Percentiles rank a stretch among this genome's conserved stretches.
Conservation (phyloP, 805 yeast genomes). For the Barnettozyma siamensis region DNA sequence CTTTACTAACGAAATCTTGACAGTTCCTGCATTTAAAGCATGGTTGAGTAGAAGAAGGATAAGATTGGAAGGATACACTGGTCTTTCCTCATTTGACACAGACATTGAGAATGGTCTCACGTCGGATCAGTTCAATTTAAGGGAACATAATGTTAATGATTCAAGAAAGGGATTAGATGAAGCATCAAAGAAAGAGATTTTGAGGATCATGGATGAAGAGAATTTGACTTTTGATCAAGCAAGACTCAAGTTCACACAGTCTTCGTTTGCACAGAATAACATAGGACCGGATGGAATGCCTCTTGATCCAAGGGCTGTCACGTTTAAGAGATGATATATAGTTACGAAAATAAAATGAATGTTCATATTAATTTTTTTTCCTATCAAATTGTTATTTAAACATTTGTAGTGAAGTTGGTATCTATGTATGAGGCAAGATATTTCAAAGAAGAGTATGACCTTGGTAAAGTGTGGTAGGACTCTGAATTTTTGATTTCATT, state of each 20-base stretch:
- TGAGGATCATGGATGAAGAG: conserved; percentile 46
- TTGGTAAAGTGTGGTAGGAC: conserved; percentile 17
- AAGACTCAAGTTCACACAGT: conserved; percentile 44
- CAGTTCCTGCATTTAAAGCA: conserved; percentile 18
- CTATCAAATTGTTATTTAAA: no score
- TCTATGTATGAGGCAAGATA: conserved; percentile 32
- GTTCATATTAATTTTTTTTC: no score
- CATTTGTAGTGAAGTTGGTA: conserved; percentile 14
- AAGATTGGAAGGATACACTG: conserved; percentile 22
- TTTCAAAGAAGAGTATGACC: conserved; percentile 30
- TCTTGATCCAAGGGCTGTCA: conserved; percentile 57
- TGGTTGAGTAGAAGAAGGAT: conserved; percentile 23
- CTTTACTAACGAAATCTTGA: no score
- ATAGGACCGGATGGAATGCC: conserved; percentile 67
- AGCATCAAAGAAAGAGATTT: conserved; percentile 44
- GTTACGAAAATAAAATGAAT: no score
- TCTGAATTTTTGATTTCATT: conserved; percentile 13
- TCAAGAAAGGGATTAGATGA: conserved; percentile 57
- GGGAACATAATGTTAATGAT: conserved; percentile 43
- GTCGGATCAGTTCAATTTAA: conserved; percentile 53
- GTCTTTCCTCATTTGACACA: conserved; percentile 31
- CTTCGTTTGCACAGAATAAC: conserved; percentile 41
- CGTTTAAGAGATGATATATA: conserved; percentile 27
- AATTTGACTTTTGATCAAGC: conserved; percentile 64
- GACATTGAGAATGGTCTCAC: conserved; percentile 54